Base-by-base conservation (phyloP, 306 rosid genomes). In the Cucumis melo region DNA sequence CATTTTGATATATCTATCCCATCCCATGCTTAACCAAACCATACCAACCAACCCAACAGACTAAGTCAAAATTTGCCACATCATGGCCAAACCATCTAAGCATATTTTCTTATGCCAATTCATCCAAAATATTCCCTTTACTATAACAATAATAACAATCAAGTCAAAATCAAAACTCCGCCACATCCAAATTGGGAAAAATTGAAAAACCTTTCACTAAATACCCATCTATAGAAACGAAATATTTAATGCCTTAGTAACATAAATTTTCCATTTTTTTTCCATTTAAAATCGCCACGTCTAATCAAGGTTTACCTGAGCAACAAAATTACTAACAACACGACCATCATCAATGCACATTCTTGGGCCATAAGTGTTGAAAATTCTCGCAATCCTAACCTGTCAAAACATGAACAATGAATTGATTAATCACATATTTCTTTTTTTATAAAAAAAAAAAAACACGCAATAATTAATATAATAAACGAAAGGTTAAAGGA, bases 291-390 rank as follows among this genome's bases (percentile, higher is more conserved):
- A 8, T 14, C 9, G 57, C 21, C 57, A 17, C 57, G n/a, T 46
- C 48, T 2, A 12, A 46, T 5, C 12, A 48, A 15, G 14, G 17
- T 6, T 48, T 66, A 91, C 99, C 96, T 95, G 98, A 56, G 99
- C 99, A 74, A 95, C 99, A 73, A 95, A 95, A 84, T 95, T 95
- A 76, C 99, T 95, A 34, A 92, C 99, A 15, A 95, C 99, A 73
- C 99, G 99, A 3, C 99, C 99, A 79, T 95, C 99, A 68, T 95
- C 99, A 23, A 95, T 87, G 93, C 99, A 95, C 99, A 95, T 95
- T 75, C 99, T 80, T 16, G 99, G 99, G 8, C 99, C 99, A 10
- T 95, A 95, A 13, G 99, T 95, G 89, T 95, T 95, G 74, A 95
- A 95, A 78, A 95, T 95, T 85, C 99, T 92, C 42, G 99, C 99